phyloP scores from a whole-genome alignment of 495 filamentous ascomycete species.

The Penicillium salamii region DNA sequence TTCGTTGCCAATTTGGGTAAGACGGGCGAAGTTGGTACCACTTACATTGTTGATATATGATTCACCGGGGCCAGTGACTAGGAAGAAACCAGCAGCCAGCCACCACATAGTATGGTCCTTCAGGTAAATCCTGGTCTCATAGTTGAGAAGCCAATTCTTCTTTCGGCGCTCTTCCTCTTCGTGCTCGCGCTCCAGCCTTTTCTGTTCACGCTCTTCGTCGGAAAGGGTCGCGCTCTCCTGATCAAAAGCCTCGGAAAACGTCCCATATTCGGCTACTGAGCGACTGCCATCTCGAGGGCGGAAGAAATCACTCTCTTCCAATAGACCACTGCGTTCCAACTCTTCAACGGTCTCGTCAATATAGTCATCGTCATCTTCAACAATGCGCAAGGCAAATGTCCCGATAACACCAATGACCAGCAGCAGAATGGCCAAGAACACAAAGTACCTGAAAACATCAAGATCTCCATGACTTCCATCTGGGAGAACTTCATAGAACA shows the following conservation, averaged over 20 bases:
- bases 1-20: neutral
- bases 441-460: slow-evolving; percentile 81
- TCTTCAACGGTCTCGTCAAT: slow-evolving; percentile 87
- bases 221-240: slow-evolving; percentile 36
- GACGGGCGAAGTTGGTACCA: neutral
- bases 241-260: slow-evolving; percentile 35
- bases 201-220: slow-evolving; percentile 45
- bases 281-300: slow-evolving; percentile 34
- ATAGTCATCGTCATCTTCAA: slow-evolving; percentile 58
- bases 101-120: slow-evolving; percentile 92
- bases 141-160: slow-evolving; percentile 84
- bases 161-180: slow-evolving; percentile 67
- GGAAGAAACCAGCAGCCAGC: slow-evolving; percentile 86
- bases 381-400: slow-evolving; percentile 65
- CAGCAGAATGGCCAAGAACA: slow-evolving; percentile 71
- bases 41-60: slow-evolving; percentile 89
- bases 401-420: slow-evolving; percentile 70
- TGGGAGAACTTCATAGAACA: slow-evolving; percentile 63
- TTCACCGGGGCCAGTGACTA: slow-evolving; percentile 91
- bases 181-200: slow-evolving; percentile 44
- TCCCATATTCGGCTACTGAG: slow-evolving; percentile 50
- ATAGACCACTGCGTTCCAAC: slow-evolving; percentile 77
- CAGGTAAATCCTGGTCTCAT: slow-evolving; percentile 80
- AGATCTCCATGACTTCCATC: slow-evolving; percentile 72
- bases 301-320: slow-evolving; percentile 70